Percentiles rank a stretch among this genome's conserved stretches.
Evolutionary conservation across 208 protist genomes (phyloP).

Genomic region (Vickermania ingenoplastis): DNA sequence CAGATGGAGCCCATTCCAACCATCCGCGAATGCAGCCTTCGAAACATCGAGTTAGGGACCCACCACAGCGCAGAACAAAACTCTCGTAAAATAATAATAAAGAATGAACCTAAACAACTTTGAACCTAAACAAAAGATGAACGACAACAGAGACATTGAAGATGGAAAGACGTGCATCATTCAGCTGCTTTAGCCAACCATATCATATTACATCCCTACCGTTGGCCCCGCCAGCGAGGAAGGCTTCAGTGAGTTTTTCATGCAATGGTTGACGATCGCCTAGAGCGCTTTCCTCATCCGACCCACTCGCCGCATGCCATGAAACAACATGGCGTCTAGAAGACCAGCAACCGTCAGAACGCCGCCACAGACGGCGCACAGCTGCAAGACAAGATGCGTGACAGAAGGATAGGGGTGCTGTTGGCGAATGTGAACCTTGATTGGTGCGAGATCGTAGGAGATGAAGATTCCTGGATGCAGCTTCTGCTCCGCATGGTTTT

Average conservation of each 20-base stretch:
- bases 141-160: background rate
- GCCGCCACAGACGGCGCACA: conserved; percentile 56
- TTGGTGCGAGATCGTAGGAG: conserved; percentile 81
- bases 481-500: background rate
- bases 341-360: conserved; percentile 56
- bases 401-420: conserved; percentile 45
- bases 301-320: conserved; percentile 19
- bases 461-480: conserved; percentile 78
- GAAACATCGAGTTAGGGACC: conserved; percentile 23
- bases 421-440: conserved; percentile 47
- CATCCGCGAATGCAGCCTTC: conserved; percentile 62
- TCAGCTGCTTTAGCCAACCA: no score
- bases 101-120: no score
- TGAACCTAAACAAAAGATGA: background rate
- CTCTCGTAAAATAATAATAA: background rate
- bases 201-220: no score
- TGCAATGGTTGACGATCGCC: background rate
- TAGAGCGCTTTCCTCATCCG: conserved; percentile 38
- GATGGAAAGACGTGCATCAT: background rate
- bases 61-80: background rate
- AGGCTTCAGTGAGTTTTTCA: background rate
- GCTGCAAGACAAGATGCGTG: conserved; percentile 50
- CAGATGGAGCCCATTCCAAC: conserved; percentile 62
- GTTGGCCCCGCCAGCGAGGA: background rate
- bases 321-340: conserved; percentile 45